Percentiles rank a stretch among this genome's conserved stretches.
phyloP scores from a whole-genome alignment of 192 early-diverging fungal genomes.

The Backusella psychrophila region DNA sequence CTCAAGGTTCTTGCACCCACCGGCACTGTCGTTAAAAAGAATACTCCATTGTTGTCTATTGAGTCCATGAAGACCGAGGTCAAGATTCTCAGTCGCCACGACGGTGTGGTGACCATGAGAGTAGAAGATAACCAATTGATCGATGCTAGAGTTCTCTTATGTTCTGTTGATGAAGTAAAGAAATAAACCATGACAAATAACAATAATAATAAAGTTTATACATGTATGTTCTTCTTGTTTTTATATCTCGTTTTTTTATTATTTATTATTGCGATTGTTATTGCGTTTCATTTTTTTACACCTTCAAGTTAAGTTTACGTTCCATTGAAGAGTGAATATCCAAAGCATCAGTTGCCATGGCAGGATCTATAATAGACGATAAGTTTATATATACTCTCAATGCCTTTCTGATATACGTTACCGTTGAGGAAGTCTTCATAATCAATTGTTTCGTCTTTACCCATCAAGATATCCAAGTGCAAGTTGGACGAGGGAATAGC shows the following conservation, averaged over 20 bases:
- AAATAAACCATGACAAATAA: not conserved
- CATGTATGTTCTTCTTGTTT: not conserved
- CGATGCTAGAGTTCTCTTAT: conserved; percentile 53
- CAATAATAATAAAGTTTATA: not conserved
- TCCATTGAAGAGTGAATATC: conserved; percentile 72
- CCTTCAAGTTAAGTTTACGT: conserved; percentile 51
- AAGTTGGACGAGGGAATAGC: conserved; percentile 59
- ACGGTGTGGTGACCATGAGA: conserved; percentile 49
- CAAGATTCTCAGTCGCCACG: conserved; percentile 52
- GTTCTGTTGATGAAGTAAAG: conserved; percentile 40
- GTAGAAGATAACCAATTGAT: conserved; percentile 60
- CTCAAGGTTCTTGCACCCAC: conserved; percentile 53
- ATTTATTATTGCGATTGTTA: not conserved
- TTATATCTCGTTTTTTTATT: not conserved
- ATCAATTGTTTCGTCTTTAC: conserved; percentile 86
- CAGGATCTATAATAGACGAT: conserved; percentile 43
- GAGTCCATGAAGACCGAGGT: conserved; percentile 70
- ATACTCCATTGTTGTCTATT: conserved; percentile 56
- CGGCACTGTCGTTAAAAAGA: conserved; percentile 52
- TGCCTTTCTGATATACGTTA: conserved; percentile 30
- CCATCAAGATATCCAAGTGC: conserved; percentile 80
- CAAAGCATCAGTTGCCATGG: conserved; percentile 54
- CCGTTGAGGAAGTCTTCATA: conserved; percentile 88
- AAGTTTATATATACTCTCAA: not conserved
- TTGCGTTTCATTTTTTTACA: conserved; percentile 24